Conservation (phyloP, 139 green algal species). For the Chlorella sp. region DNA sequence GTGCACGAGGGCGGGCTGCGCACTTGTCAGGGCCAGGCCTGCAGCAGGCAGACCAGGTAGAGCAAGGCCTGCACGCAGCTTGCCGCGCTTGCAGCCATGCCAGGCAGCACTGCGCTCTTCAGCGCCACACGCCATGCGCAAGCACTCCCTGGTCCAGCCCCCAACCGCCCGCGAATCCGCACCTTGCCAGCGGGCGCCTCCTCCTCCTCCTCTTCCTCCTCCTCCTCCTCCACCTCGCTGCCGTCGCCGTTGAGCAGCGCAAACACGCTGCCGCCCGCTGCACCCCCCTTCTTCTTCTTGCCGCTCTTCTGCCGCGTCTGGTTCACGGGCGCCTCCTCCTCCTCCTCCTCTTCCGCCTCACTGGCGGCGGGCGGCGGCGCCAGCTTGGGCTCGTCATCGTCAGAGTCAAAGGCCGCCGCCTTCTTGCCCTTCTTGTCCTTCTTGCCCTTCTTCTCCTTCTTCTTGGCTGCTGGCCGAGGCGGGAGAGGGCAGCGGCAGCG, state of each 20-base stretch:
- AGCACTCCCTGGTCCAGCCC: no score
- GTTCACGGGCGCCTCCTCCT: conserved; percentile 33
- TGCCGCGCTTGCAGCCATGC: no score
- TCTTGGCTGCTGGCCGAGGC: conserved; percentile 34
- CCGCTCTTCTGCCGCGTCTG: conserved; percentile 60
- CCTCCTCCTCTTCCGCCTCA: conserved; percentile 52
- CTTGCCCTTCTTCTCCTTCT: conserved; percentile 39
- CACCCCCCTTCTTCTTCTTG: conserved; percentile 35
- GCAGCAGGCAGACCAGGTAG: not conserved
- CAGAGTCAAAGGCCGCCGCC: conserved; percentile 45
- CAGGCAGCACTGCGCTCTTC: conserved; percentile 45
- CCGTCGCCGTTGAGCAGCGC: conserved; percentile 54
- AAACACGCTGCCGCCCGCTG: conserved; percentile 47
- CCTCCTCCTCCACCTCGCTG: conserved; percentile 49
- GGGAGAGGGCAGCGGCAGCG: not conserved
- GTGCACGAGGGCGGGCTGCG: no score
- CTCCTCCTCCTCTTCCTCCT: conserved; percentile 50
- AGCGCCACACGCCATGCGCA: conserved; percentile 29
- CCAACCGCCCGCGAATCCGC: conserved; percentile 20
- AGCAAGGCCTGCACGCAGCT: no score
- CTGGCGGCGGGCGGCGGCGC: not conserved
- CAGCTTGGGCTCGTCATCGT: conserved; percentile 52
- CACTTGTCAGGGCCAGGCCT: no score
- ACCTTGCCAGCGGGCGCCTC: conserved; percentile 27
- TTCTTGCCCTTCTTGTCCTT: conserved; percentile 77